Conservation (phyloP, 345 rosid species). For the Rhizophora mangle region DNA sequence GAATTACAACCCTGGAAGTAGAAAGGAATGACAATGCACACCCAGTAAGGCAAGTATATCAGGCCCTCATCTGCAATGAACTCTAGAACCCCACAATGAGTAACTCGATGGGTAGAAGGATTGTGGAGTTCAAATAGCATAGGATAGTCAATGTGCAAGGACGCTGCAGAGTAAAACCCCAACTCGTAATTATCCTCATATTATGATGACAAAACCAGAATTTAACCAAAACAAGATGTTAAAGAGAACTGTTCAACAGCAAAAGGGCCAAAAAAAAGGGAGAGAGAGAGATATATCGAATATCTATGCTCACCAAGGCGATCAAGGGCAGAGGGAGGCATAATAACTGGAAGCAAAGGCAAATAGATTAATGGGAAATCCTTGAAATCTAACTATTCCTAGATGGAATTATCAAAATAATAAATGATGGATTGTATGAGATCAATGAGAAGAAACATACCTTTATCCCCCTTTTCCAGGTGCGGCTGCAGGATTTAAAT, state of each 20-base stretch:
- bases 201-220: background rate
- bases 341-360: conserved; percentile 43
- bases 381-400: background rate
- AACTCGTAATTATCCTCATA: background rate
- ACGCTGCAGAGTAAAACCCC: conserved; percentile 35
- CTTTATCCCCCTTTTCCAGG: conserved; percentile 67
- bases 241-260: background rate
- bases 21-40: conserved; percentile 15
- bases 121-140: conserved; percentile 57
- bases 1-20: background rate
- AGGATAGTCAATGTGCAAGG: conserved; percentile 58
- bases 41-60: conserved; percentile 64
- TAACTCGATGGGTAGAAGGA: conserved; percentile 31
- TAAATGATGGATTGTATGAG: background rate
- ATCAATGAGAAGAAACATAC: conserved; percentile 25
- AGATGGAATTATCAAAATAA: background rate
- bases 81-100: conserved; percentile 68
- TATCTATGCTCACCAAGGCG: conserved; percentile 47
- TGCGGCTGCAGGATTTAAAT: conserved; percentile 43
- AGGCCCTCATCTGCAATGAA: conserved; percentile 67
- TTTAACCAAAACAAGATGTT: background rate
- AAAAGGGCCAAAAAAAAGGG: background rate
- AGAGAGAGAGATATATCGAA: background rate
- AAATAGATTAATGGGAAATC: conserved; percentile 11
- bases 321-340: conserved; percentile 76